A percentile compares a stretch with the other conserved stretches of the same genome.
phyloP scores from a whole-genome alignment of 108 stramenopile species.

The Pseudonitzschia multistriata region DNA sequence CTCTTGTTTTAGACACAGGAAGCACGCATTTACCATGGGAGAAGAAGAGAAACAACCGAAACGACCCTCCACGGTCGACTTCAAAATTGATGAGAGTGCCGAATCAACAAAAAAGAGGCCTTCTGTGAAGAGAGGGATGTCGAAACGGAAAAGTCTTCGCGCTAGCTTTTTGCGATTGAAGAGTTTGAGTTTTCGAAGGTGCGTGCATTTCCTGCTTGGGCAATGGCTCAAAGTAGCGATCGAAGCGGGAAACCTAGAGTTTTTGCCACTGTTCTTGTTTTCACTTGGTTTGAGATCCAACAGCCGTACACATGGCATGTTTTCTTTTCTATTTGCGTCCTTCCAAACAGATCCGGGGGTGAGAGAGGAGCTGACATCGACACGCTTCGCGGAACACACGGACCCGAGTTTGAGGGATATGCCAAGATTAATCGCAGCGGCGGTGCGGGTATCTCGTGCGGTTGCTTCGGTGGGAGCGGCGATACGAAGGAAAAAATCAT shows the following conservation, averaged over 20 bases:
- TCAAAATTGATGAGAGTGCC: not conserved
- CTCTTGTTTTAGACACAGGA: too few species aligned
- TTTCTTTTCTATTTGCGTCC: not conserved
- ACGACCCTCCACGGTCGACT: not conserved
- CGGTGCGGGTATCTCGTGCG: slow-evolving; percentile 34
- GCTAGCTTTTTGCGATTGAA: slow-evolving; percentile 30
- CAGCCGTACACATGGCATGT: not conserved
- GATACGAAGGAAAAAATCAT: slow-evolving; percentile 43
- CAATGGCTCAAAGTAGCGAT: not conserved
- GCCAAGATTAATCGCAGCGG: slow-evolving; percentile 60
- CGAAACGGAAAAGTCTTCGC: slow-evolving; percentile 11
- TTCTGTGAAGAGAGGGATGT: not conserved
- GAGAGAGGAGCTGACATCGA: slow-evolving; percentile 63
- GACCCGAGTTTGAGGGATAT: slow-evolving; percentile 79
- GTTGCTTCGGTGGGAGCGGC: slow-evolving; percentile 40
- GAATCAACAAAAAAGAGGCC: not conserved
- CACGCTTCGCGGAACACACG: slow-evolving; percentile 66
- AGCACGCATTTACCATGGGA: not conserved
- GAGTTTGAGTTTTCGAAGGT: slow-evolving; percentile 34
- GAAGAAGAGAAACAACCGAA: not conserved
- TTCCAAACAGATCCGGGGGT: slow-evolving; percentile 53
- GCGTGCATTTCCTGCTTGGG: too few species aligned
- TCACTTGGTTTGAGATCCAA: slow-evolving; percentile 9
- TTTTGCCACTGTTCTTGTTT: not conserved
- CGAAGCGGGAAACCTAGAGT: too few species aligned